Percentiles rank a stretch among this genome's conserved stretches.
Evolutionary conservation across 1,284 basidiomycete species (phyloP).

Genomic region (Fomitopsis pinicola): DNA sequence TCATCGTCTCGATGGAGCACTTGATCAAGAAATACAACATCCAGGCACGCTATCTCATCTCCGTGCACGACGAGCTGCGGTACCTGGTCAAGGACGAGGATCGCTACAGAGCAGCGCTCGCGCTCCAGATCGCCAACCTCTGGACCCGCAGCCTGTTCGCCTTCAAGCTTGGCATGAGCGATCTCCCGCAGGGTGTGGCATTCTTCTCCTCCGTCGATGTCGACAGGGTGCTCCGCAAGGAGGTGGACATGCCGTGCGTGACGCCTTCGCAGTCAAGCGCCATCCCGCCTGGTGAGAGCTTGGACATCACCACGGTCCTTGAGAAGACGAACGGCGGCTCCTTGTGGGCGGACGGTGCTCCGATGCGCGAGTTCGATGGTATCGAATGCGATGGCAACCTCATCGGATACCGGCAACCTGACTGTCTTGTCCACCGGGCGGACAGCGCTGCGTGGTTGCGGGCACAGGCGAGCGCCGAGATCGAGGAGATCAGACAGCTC

Average conservation of each 20-base stretch:
- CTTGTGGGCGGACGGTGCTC: slow-evolving; percentile 49
- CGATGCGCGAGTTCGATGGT: slow-evolving; percentile 39
- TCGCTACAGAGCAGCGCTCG: slow-evolving; percentile 85
- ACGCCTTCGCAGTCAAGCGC: slow-evolving; percentile 88
- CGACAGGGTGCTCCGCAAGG: slow-evolving; percentile 90
- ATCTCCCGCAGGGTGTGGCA: slow-evolving; percentile 90
- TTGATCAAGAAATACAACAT: slow-evolving; percentile 82
- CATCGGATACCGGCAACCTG: slow-evolving; percentile 46
- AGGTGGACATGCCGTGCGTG: slow-evolving; percentile 93
- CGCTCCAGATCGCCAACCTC: slow-evolving; percentile 92
- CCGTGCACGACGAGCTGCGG: slow-evolving; percentile 95
- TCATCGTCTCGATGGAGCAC: slow-evolving; percentile 95
- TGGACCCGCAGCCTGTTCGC: slow-evolving; percentile 96
- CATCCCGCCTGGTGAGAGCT: slow-evolving; percentile 82
- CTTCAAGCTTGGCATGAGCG: slow-evolving; percentile 91
- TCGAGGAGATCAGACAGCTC: slow-evolving; percentile 63
- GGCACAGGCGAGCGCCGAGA: slow-evolving; percentile 69
- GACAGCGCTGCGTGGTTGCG: slow-evolving; percentile 57
- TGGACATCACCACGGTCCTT: slow-evolving; percentile 72
- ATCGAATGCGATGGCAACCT: slow-evolving; percentile 20
- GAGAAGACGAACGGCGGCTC: slow-evolving; percentile 64
- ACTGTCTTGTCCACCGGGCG: slow-evolving; percentile 64
- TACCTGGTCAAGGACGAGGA: slow-evolving; percentile 92
- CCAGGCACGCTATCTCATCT: slow-evolving; percentile 90
- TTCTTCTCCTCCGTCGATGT: slow-evolving; percentile 98